Evolutionary conservation across 345 rosid genomes (phyloP).

Genomic region (Ailanthus altissimus): DNA sequence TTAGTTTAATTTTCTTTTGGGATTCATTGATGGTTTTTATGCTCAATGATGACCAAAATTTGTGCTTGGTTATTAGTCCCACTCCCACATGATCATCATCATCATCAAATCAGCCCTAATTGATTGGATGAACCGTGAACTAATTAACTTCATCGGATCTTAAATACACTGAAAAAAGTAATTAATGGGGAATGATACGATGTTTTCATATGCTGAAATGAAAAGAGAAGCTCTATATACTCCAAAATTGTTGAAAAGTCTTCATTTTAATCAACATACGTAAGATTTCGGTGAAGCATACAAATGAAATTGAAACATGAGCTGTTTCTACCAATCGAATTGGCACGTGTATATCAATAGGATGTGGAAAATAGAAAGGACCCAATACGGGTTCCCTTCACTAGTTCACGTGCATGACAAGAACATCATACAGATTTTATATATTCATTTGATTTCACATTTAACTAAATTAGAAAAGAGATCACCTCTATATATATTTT

Average conservation of each 20-base stretch:
- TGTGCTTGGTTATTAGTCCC: slow-evolving; percentile 10
- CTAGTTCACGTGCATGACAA: slow-evolving; percentile 35
- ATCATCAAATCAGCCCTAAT: neutral
- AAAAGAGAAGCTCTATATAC: no score
- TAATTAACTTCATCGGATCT: no score
- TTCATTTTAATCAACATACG: no score
- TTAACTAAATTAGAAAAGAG: neutral
- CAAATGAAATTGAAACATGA: neutral
- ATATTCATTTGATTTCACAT: no score
- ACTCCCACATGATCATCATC: slow-evolving; percentile 21
- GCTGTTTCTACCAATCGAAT: neutral
- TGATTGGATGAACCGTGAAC: neutral
- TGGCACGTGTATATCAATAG: slow-evolving; percentile 19
- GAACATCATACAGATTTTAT: slow-evolving; percentile 12
- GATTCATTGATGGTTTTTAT: neutral
- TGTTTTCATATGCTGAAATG: no score
- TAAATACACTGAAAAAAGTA: no score
- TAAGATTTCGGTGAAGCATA: neutral
- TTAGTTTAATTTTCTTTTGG: neutral
- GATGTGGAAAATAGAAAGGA: neutral
- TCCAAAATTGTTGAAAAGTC: no score
- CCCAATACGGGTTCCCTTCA: slow-evolving; percentile 7
- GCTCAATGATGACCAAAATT: slow-evolving; percentile 19
- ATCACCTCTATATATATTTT: neutral
- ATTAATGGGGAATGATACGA: no score